phyloP scores from a whole-genome alignment of 139 green algal species.

The Chlorella sorokiniana region DNA sequence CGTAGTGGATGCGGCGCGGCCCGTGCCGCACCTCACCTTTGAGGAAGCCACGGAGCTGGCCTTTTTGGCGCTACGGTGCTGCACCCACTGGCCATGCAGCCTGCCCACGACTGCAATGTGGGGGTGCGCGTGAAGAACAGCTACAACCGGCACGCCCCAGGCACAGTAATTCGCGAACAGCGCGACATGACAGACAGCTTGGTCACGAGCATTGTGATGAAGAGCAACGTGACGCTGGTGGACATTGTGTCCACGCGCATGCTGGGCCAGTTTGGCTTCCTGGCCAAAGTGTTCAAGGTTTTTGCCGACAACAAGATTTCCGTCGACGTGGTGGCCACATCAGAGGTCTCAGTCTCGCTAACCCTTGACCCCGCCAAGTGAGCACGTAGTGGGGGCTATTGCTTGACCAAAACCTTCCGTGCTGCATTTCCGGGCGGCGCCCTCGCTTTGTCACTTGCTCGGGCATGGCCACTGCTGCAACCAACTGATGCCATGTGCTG shows the following conservation, averaged over 20 bases:
- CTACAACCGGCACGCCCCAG: constrained; percentile 91
- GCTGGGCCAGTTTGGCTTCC: constrained; percentile 90
- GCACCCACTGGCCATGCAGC: constrained; percentile 96
- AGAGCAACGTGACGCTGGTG: constrained; percentile 87
- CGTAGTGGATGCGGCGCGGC: constrained; percentile 73
- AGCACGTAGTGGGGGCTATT: not conserved
- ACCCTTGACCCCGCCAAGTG: constrained; percentile 86
- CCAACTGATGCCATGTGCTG: too few species aligned
- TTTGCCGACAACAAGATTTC: constrained; percentile 84
- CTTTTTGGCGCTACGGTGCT: constrained; percentile 97
- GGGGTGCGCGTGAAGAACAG: constrained; percentile 97
- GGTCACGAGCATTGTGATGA: constrained; percentile 96
- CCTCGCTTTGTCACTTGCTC: too few species aligned
- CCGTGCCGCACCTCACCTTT: constrained; percentile 92
- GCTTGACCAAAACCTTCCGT: too few species aligned
- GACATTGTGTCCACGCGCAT: constrained; percentile 85
- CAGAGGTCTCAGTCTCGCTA: constrained; percentile 94
- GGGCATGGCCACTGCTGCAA: not conserved
- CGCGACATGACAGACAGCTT: constrained; percentile 82
- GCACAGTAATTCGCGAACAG: constrained; percentile 83
- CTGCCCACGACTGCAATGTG: constrained; percentile 76
- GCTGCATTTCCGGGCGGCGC: too few species aligned
- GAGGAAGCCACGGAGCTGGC: constrained; percentile 98
- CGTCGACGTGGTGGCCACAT: constrained; percentile 97
- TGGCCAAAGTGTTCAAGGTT: constrained; percentile 82